A percentile compares a stretch with the other conserved stretches of the same genome.
These are phyloP conservation scores for Panicum hallii DNA, from an alignment of 202 grass and related monocot genomes.

Conservation along the genomic window DNA sequence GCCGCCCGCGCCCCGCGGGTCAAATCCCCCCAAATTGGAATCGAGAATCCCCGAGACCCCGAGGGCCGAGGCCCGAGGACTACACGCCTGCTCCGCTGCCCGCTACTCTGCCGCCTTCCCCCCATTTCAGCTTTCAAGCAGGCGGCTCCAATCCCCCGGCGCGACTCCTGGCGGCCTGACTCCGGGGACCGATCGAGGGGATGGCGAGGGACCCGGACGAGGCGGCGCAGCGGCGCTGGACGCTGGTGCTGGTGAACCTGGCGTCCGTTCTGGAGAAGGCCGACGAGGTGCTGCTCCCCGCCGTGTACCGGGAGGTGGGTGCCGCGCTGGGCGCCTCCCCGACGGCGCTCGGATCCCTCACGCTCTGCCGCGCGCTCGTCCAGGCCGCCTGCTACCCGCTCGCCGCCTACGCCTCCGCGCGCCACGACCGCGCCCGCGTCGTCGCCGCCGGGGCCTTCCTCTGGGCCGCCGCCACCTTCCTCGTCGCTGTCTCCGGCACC, in stretches of 20 bases:
- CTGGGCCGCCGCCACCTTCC: slow-evolving; percentile 83
- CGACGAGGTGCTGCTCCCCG: slow-evolving; percentile 82
- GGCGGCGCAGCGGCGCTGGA: slow-evolving; percentile 42
- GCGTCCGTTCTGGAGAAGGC: slow-evolving; percentile 91
- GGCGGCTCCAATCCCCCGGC: background rate
- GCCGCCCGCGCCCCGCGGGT: background rate
- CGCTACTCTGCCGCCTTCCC: no score
- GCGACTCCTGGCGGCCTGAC: background rate
- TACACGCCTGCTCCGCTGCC: background rate
- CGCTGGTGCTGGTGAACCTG: slow-evolving; percentile 80
- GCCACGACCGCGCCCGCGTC: slow-evolving; percentile 75
- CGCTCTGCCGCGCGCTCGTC: slow-evolving; percentile 82
- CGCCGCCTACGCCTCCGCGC: slow-evolving; percentile 68
- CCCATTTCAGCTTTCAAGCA: background rate
- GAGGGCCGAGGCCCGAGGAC: background rate
- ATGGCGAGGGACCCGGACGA: background rate
- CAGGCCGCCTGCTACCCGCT: slow-evolving; percentile 76
- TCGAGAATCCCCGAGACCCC: background rate
- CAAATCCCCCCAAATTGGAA: background rate
- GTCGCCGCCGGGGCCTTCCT: slow-evolving; percentile 84
- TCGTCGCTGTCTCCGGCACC: slow-evolving; percentile 74
- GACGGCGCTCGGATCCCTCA: slow-evolving; percentile 71
- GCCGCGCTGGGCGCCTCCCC: slow-evolving; percentile 65
- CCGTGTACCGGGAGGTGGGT: slow-evolving; percentile 87
- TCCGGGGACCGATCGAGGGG: background rate